Conservation (phyloP, 2,329 filamentous ascomycete species). For the Graphilbum sp. region DNA sequence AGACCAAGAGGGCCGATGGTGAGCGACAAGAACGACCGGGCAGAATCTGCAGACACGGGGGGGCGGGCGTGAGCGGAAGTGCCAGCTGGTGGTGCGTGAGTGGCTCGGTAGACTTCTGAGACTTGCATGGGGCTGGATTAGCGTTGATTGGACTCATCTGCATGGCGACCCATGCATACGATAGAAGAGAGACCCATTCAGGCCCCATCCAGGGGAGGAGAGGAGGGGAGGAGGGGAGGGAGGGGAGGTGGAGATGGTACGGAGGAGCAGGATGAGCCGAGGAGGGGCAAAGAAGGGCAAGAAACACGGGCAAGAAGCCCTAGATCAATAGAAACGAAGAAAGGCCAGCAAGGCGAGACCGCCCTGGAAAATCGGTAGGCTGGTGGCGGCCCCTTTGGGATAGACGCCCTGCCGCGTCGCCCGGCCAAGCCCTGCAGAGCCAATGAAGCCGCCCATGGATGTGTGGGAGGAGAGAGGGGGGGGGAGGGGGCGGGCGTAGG, state of each 20-base stretch:
- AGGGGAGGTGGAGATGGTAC: neutral
- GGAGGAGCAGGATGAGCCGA: neutral
- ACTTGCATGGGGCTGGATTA: conserved; percentile 5
- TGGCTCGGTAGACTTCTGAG: conserved; percentile 8
- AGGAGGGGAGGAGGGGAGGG: neutral
- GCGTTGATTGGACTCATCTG: conserved; percentile 9
- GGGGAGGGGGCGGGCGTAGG: no score
- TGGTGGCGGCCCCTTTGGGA: no score
- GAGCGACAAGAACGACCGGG: neutral
- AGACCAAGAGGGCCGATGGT: neutral
- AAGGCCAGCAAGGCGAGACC: no score
- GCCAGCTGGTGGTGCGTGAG: conserved; percentile 10
- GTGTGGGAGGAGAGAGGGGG: no score
- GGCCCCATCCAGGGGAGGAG: neutral
- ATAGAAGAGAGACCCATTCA: conserved; percentile 2
- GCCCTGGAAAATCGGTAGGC: no score
- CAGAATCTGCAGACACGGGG: conserved; percentile 4
- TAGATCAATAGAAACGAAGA: no score
- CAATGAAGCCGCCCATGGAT: no score
- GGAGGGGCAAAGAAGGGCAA: neutral
- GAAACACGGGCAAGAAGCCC: neutral
- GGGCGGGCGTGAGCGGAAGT: conserved; percentile 4
- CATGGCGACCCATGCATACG: conserved; percentile 7
- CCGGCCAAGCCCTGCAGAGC: no score
- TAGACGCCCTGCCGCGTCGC: no score